A percentile compares a stretch with the other conserved stretches of the same genome.
These are phyloP conservation scores for Suhomyces bokatorum DNA, from an alignment of 1,139 yeast genomes.

Conservation along the genomic window DNA sequence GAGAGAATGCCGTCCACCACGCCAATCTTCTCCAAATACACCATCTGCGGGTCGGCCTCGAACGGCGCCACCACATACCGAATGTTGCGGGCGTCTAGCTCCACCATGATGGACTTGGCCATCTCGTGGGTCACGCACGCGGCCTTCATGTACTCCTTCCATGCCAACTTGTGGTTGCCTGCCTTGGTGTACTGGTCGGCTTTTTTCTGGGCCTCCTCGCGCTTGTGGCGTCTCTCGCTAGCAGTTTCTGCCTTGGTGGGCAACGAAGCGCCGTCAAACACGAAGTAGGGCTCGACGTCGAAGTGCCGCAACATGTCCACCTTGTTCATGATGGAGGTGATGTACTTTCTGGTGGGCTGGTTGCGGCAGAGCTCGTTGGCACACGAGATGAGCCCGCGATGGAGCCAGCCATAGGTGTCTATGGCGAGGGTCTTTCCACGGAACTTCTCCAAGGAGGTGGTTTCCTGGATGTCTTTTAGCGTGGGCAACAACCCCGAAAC, in stretches of 20 bases:
- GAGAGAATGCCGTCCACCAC: constrained; percentile 83
- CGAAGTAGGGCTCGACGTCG: constrained; percentile 81
- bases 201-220: constrained; percentile 57
- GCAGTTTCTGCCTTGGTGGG: constrained; percentile 83
- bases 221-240: constrained; percentile 52
- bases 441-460: constrained; percentile 57
- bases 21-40: constrained; percentile 75
- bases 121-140: constrained; percentile 88
- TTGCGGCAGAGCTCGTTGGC: constrained; percentile 79
- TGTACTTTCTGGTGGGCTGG: constrained; percentile 65
- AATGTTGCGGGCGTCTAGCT: constrained; percentile 58
- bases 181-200: constrained; percentile 51
- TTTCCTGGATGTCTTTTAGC: constrained; percentile 69
- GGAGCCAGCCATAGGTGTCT: constrained; percentile 97
- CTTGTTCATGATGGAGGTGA: constrained; percentile 60
- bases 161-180: constrained; percentile 62
- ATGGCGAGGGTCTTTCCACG: constrained; percentile 81
- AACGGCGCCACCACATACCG: constrained; percentile 92
- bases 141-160: constrained; percentile 71
- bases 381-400: constrained; percentile 80
- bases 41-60: constrained; percentile 98
- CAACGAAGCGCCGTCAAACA: constrained; percentile 88
- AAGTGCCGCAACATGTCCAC: constrained; percentile 65
- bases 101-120: constrained; percentile 84
- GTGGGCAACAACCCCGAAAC: constrained; percentile 75